Evolutionary conservation across 306 rosid genomes (phyloP).

Genomic region (Pueraria montana): DNA sequence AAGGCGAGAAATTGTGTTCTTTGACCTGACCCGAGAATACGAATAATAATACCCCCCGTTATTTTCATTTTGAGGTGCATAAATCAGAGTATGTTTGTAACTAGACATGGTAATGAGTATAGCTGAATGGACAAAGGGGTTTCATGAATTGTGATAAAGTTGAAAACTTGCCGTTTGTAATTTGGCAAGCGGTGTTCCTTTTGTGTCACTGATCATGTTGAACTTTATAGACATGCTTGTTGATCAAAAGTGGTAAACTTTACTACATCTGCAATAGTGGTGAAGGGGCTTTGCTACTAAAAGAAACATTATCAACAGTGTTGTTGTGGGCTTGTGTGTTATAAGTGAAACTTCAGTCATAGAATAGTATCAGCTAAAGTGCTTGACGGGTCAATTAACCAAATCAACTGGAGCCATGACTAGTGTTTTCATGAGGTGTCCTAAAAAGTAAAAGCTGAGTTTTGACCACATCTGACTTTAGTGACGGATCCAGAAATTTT

Average conservation of each 20-base stretch:
- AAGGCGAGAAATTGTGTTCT: background rate
- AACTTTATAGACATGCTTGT: background rate
- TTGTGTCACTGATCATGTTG: background rate
- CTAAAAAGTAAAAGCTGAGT: background rate
- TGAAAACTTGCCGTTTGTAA: slow-evolving; percentile 18
- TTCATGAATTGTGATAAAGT: slow-evolving; percentile 33
- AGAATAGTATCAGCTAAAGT: background rate
- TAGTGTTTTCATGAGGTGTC: background rate
- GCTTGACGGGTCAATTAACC: slow-evolving; percentile 11
- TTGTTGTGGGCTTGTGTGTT: background rate
- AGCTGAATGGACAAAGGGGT: slow-evolving; percentile 29
- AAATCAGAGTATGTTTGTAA: background rate
- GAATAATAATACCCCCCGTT: background rate
- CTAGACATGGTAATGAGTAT: background rate
- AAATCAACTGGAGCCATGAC: slow-evolving; percentile 12
- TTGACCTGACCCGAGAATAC: slow-evolving; percentile 8
- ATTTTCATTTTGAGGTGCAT: slow-evolving; percentile 23
- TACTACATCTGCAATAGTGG: background rate
- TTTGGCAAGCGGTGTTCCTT: background rate
- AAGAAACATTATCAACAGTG: background rate
- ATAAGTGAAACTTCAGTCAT: slow-evolving; percentile 4
- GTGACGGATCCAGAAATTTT: no score
- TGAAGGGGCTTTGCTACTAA: slow-evolving; percentile 8
- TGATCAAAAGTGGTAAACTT: background rate
- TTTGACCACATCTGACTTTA: background rate